A percentile compares a stretch with the other conserved stretches of the same genome.
phyloP scores from a whole-genome alignment of 495 filamentous ascomycete species.

The Oidiodendron maius region DNA sequence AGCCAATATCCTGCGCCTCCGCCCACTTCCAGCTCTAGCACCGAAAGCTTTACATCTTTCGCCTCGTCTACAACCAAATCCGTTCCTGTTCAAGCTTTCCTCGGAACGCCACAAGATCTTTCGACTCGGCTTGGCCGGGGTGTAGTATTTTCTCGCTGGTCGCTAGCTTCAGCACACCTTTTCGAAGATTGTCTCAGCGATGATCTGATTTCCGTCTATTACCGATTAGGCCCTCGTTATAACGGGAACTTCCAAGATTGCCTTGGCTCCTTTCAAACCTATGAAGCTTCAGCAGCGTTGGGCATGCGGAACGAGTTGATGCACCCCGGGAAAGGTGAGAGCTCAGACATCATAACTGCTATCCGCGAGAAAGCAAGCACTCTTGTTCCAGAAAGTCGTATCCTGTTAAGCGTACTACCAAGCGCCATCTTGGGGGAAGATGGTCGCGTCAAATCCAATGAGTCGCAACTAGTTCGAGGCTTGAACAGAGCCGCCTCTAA shows the following conservation, averaged over 20 bases:
- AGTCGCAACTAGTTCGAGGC: slow-evolving; percentile 67
- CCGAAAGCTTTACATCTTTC: slow-evolving; percentile 55
- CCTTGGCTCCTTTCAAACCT: slow-evolving; percentile 93
- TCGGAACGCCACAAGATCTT: slow-evolving; percentile 88
- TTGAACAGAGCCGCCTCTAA: slow-evolving; percentile 69
- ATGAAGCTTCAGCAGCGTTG: slow-evolving; percentile 86
- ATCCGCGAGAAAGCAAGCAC: slow-evolving; percentile 76
- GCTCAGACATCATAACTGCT: slow-evolving; percentile 83
- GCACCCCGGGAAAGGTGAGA: slow-evolving; percentile 85
- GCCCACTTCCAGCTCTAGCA: slow-evolving; percentile 49
- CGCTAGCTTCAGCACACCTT: slow-evolving; percentile 79
- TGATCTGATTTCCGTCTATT: slow-evolving; percentile 85
- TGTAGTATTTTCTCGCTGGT: slow-evolving; percentile 75
- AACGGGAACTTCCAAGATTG: slow-evolving; percentile 95
- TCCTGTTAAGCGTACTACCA: slow-evolving; percentile 82
- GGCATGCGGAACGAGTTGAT: slow-evolving; percentile 88
- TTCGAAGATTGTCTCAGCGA: slow-evolving; percentile 86
- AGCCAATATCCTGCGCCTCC: slow-evolving; percentile 77
- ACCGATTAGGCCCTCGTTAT: slow-evolving; percentile 83
- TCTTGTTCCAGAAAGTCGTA: slow-evolving; percentile 72
- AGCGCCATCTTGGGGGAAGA: slow-evolving; percentile 71
- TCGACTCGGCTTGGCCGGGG: slow-evolving; percentile 74
- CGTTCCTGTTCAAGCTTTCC: slow-evolving; percentile 79
- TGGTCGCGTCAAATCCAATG: slow-evolving; percentile 59
- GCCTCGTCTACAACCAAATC: slow-evolving; percentile 43